Evolutionary conservation across 768 basidiomycete genomes (phyloP), one percentile per base, ranked within the genome.

Genomic region (Grammothele lineata): DNA sequence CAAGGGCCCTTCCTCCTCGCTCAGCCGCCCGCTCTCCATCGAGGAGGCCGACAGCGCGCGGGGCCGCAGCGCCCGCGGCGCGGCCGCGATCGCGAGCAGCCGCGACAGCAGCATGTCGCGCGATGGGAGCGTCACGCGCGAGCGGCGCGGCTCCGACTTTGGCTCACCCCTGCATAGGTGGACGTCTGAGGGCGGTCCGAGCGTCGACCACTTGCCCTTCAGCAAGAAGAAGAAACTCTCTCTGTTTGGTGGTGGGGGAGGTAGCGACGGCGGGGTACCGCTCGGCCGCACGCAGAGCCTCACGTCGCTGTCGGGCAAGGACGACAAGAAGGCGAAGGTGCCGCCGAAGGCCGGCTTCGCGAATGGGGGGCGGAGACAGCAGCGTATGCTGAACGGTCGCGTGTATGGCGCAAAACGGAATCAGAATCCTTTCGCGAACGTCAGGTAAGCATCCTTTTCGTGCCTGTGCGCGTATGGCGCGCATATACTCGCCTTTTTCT

Each of bases 321-420:
- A 44, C 34, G 49, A 48, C 23, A 24, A 41, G 32, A 44, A 54
- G 35, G 37, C 40, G 38, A 24, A 23, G 22, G 25, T 30, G 32
- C 23, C 12, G 21, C 15, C 34, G 40, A 43, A 30, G 25, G 36
- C 45, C 5, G 33, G 25, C 3, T 25, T 37, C 32, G 48, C 23
- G 18, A 35, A 47, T 19, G 54, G 48, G 10, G 53, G 47, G 22
- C 27, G 58, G 18, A 50, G 42, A 34, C 57, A 61, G 59, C 47
- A 55, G 50, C 36, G 50, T 44, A 84, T 93, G 85, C 73, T 94
- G 50, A 94, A 94, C 58, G 92, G 92, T 0, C 75, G 92, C 21
- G 78, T 92, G 0, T 93, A 93, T 55, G 91, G 92, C 40, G 73
- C 57, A 36, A 58, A 55, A 53, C 40, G 60, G 35, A 49, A 51